Conservation (phyloP, 441 rosid species). For the Biscutella laevigata region DNA sequence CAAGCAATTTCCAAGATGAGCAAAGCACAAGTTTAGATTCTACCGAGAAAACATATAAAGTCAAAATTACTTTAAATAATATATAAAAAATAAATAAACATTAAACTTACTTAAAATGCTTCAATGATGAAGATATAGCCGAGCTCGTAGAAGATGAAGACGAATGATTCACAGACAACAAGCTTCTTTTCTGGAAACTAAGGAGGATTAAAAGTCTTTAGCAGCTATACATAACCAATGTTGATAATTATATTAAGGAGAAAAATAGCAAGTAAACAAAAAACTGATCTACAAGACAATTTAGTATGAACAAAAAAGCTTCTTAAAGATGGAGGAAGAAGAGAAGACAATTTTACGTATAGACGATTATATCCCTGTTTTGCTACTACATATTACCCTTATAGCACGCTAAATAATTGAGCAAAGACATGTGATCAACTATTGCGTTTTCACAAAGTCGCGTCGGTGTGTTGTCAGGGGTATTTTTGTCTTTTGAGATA, state of each 20-base stretch:
- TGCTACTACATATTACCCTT: neutral
- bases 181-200: neutral
- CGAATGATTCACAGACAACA: slow-evolving; percentile 9
- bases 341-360: neutral
- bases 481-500: neutral
- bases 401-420: slow-evolving; percentile 12
- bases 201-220: neutral
- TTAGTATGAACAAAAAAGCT: slow-evolving; percentile 16
- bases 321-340: slow-evolving; percentile 5
- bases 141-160: neutral
- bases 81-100: neutral
- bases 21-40: slow-evolving; percentile 14
- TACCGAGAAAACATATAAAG: slow-evolving; percentile 20
- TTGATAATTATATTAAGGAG: neutral
- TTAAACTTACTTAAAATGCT: slow-evolving; percentile 11
- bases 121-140: neutral
- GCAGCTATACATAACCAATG: neutral
- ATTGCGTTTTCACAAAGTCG: slow-evolving; percentile 11
- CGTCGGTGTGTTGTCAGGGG: slow-evolving; percentile 23
- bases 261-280: neutral
- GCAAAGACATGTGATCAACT: slow-evolving; percentile 20
- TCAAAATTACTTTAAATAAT: neutral
- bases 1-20: slow-evolving; percentile 18
- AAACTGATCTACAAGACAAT: slow-evolving; percentile 5
- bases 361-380: slow-evolving; percentile 22